Conservation (phyloP, 2,329 filamentous ascomycete species). For the Leptographium flavum region DNA sequence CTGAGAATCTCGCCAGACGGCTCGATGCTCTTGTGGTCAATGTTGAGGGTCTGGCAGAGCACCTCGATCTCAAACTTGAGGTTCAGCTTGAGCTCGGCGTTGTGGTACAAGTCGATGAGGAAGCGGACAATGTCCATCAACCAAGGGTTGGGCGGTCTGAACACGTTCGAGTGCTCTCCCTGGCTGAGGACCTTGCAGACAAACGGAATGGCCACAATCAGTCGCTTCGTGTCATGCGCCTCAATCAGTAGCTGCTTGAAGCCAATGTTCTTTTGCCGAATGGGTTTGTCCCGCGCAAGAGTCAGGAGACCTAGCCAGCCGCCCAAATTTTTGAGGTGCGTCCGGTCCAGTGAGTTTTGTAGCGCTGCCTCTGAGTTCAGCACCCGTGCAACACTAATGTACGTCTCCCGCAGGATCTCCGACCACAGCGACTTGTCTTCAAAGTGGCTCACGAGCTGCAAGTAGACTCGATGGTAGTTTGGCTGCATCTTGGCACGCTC, state of each 20-base stretch:
- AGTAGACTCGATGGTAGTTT: constrained; percentile 88
- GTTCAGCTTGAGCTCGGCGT: constrained; percentile 86
- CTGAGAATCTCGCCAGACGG: constrained; percentile 77
- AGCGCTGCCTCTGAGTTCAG: constrained; percentile 82
- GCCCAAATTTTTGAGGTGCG: constrained; percentile 83
- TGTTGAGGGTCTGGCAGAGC: constrained; percentile 75
- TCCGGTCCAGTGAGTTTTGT: constrained; percentile 70
- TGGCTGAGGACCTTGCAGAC: constrained; percentile 91
- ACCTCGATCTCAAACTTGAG: constrained; percentile 98
- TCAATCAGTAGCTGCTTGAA: constrained; percentile 94
- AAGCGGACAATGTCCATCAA: constrained; percentile 89
- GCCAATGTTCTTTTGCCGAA: constrained; percentile 91
- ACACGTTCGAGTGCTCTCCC: constrained; percentile 72
- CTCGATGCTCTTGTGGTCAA: constrained; percentile 88
- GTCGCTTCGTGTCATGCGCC: constrained; percentile 79
- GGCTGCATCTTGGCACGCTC: constrained; percentile 94
- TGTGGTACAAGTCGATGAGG: constrained; percentile 85
- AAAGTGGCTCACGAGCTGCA: constrained; percentile 76
- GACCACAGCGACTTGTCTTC: constrained; percentile 66
- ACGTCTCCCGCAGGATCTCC: constrained; percentile 88
- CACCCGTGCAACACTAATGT: constrained; percentile 70
- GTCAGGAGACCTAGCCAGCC: constrained; percentile 89
- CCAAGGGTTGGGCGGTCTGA: constrained; percentile 93
- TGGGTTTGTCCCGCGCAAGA: constrained; percentile 83
- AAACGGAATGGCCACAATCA: constrained; percentile 89